These are phyloP conservation scores for Prunella vulgaris DNA, from an alignment of 257 asterid species.

Conservation along the genomic window DNA sequence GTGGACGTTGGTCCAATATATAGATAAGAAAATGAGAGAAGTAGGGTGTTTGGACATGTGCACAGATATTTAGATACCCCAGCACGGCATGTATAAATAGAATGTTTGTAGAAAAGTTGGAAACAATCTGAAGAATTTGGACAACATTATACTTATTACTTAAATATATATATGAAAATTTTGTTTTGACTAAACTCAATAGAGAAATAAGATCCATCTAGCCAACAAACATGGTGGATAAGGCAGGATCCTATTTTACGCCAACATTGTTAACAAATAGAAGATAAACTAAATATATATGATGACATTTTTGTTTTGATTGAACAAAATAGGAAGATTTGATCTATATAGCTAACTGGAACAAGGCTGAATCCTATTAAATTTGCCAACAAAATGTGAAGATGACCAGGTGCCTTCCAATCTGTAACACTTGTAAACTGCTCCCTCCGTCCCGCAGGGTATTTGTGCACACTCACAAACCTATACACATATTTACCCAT, in stretches of 20 bases:
- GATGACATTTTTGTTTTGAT: background rate
- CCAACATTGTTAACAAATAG: no score
- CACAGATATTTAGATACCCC: no score
- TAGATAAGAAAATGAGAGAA: background rate
- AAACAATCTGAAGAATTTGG: background rate
- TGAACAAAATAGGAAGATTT: background rate
- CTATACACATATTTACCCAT: no score
- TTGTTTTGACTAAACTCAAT: background rate
- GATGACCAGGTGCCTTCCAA: slow-evolving; percentile 15
- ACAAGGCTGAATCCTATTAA: background rate
- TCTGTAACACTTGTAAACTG: slow-evolving; percentile 7
- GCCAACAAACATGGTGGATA: no score
- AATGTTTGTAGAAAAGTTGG: background rate
- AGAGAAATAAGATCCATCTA: background rate
- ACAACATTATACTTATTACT: background rate
- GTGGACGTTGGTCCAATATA: background rate
- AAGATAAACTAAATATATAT: background rate
- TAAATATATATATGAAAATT: background rate
- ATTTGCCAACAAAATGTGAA: background rate
- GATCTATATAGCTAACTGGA: background rate
- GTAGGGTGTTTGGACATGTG: no score
- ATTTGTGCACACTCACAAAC: no score
- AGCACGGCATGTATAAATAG: background rate
- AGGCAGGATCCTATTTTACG: no score
- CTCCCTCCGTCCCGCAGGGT: no score